Base-by-base conservation (phyloP, 805 yeast species). In the Candida hungchunana region DNA sequence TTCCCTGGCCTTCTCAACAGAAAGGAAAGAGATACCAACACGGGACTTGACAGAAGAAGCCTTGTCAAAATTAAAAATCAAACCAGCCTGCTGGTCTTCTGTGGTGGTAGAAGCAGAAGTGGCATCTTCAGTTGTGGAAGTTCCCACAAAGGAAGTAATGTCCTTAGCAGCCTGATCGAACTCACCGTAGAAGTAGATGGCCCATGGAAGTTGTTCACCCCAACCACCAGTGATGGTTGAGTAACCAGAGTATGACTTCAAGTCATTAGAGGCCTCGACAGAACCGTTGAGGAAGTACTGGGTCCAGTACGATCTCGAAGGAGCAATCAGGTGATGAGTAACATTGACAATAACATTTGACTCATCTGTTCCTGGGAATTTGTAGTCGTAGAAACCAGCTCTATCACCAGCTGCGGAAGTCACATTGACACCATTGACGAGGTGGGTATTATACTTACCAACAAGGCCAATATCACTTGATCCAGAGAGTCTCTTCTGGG, bases 1-100 rank as follows among this genome's bases (percentile, higher is more conserved):
- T 10, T 29, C 19, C 33, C 60, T 51, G 7, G 64, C 64, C 27
- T 55, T 53, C n/a, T 55, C 51, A 8, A 39, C 34, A 2, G 62
- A 55, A 2, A 55, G 39, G 39, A 53, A 58, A 7, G 64, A 60
- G 18, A 60, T 48, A 6, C 64, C 64, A 29, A 57, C 56, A 34
- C 48, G 31, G 19, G 36, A 31, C 21, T 25, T 28, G 26, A 39
- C 26, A 4, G 13, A n/a, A 3, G 21, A 9, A 11, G 18, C 28
- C 4, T 13, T 10, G 10, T 26, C 29, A 43, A 58, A 59, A 20
- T 40, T 33, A 33, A 56, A 58, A 7, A 57, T 49, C 7, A 53
- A 32, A 1, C 62, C 63, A 24, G 50, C 37, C 1, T 50, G 46
- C n/a, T 36, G 50, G 28, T 50, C 50, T 20, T 42, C 42, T 4